These are phyloP conservation scores for Leccinum pallidistipes DNA, from an alignment of 1,284 basidiomycete genomes.

Conservation along the genomic window DNA sequence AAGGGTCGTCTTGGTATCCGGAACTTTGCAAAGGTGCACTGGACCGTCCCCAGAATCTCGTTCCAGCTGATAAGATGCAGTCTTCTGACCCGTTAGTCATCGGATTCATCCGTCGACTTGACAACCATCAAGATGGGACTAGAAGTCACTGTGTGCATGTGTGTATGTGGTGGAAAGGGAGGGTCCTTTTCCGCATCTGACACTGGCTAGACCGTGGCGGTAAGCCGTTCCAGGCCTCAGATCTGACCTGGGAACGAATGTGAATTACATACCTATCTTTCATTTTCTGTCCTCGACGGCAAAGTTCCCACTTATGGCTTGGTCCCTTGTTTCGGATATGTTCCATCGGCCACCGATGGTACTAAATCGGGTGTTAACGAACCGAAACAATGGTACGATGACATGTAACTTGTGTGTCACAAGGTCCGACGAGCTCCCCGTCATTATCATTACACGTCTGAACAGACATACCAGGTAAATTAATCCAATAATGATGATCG, in stretches of 20 bases:
- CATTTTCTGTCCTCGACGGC: slow-evolving; percentile 10
- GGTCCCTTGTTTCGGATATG: slow-evolving; percentile 23
- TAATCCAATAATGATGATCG: background rate
- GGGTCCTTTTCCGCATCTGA: background rate
- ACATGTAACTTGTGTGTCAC: slow-evolving; percentile 11
- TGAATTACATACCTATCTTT: background rate
- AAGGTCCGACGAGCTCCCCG: slow-evolving; percentile 10
- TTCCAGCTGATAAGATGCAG: background rate
- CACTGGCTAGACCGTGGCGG: background rate
- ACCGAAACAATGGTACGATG: slow-evolving; percentile 22
- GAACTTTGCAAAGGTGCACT: background rate
- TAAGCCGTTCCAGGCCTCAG: slow-evolving; percentile 1
- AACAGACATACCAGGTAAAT: background rate
- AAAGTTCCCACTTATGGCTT: slow-evolving; percentile 3
- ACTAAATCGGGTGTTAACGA: slow-evolving; percentile 15
- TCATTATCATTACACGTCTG: slow-evolving; percentile 9
- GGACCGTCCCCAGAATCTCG: background rate
- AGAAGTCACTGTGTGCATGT: background rate
- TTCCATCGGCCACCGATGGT: slow-evolving; percentile 8
- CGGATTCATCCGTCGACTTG: slow-evolving; percentile 11
- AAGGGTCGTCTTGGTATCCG: background rate
- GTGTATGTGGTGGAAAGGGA: background rate
- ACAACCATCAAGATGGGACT: slow-evolving; percentile 20
- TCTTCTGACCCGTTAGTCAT: background rate
- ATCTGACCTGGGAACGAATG: background rate